Evolutionary conservation across 495 filamentous ascomycete genomes (phyloP).

Genomic region (Penicillium robsamsonii): DNA sequence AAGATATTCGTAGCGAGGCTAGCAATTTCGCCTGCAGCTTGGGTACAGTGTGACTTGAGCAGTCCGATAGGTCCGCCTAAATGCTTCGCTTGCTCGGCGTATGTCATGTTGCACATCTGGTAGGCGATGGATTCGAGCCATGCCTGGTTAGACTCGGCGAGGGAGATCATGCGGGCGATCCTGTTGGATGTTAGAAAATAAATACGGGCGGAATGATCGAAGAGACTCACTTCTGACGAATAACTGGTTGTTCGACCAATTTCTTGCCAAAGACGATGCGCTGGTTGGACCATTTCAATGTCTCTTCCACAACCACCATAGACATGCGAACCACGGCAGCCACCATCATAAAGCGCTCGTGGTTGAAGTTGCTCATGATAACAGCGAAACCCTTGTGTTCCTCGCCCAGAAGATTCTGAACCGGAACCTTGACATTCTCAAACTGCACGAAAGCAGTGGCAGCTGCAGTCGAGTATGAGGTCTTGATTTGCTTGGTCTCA

Average conservation of each 20-base stretch:
- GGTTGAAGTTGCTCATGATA: slow-evolving; percentile 87
- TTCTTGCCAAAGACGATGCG: slow-evolving; percentile 82
- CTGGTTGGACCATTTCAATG: slow-evolving; percentile 86
- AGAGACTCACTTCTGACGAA: slow-evolving; percentile 65
- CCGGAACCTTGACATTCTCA: slow-evolving; percentile 83
- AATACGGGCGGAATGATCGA: slow-evolving; percentile 1
- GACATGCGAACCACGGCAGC: slow-evolving; percentile 62
- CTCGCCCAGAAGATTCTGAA: slow-evolving; percentile 73
- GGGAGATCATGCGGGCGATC: slow-evolving; percentile 83
- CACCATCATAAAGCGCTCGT: slow-evolving; percentile 72
- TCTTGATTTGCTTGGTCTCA: slow-evolving; percentile 82
- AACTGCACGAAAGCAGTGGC: slow-evolving; percentile 80
- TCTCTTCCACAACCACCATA: slow-evolving; percentile 75
- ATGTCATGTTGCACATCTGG: slow-evolving; percentile 86
- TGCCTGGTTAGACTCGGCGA: slow-evolving; percentile 75
- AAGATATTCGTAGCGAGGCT: slow-evolving; percentile 85
- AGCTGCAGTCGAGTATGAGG: slow-evolving; percentile 75
- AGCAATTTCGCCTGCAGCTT: slow-evolving; percentile 76
- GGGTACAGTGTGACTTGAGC: slow-evolving; percentile 74
- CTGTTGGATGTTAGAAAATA: slow-evolving; percentile 23
- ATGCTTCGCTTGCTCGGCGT: slow-evolving; percentile 70
- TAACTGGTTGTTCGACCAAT: slow-evolving; percentile 79
- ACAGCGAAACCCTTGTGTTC: slow-evolving; percentile 87
- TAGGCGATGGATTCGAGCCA: slow-evolving; percentile 84
- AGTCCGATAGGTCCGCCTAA: slow-evolving; percentile 81